These are phyloP conservation scores for Pseudogymnoascus sp. DNA, from an alignment of 2,329 filamentous ascomycete species.

Conservation along the genomic window DNA sequence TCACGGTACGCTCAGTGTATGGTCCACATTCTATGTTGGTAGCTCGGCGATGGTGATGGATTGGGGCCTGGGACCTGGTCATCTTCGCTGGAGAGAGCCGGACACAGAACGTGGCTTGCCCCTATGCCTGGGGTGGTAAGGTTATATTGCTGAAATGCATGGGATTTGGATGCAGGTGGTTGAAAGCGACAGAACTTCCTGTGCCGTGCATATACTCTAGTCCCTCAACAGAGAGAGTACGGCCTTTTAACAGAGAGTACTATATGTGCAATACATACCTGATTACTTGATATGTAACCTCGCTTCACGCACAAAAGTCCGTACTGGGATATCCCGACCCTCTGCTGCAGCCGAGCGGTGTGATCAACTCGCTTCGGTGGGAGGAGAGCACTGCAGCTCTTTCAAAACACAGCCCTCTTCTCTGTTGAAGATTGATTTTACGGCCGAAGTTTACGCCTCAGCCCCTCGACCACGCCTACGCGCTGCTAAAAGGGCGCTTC, in stretches of 20 bases:
- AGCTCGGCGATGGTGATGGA: not conserved
- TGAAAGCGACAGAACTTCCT: not conserved
- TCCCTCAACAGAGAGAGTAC: not conserved
- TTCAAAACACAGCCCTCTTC: not conserved
- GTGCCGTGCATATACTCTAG: not conserved
- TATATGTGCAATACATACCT: not conserved
- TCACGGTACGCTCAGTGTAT: not conserved
- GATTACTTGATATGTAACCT: not conserved
- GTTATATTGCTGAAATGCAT: slow-evolving; percentile 1
- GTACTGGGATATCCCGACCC: not conserved
- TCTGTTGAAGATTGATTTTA: not conserved
- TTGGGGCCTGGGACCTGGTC: not conserved
- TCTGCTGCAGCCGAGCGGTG: not conserved
- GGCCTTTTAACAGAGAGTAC: not conserved
- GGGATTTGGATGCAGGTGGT: not conserved
- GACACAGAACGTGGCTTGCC: not conserved
- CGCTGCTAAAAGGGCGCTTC: not conserved
- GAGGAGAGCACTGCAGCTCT: not conserved
- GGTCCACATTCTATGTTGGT: not conserved
- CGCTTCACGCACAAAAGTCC: not conserved
- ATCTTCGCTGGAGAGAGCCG: not conserved
- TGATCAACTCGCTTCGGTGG: not conserved
- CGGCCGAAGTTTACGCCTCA: not conserved
- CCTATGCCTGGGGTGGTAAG: not conserved
- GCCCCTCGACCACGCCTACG: not conserved